A percentile compares a stretch with the other conserved stretches of the same genome.
Conservation (phyloP, 768 basidiomycete species). For the Boletellus sp. region DNA sequence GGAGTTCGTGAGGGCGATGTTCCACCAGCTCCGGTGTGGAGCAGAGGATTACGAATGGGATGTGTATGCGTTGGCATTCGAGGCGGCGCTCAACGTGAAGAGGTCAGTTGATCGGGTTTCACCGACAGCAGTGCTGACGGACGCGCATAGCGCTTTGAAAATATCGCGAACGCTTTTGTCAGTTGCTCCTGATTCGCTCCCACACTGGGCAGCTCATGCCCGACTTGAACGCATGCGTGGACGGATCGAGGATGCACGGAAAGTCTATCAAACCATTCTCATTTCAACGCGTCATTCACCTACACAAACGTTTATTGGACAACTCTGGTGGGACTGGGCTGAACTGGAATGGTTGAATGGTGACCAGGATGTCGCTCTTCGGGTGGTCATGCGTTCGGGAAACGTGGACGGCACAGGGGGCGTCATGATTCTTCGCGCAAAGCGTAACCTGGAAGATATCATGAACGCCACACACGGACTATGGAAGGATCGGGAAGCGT, state of each 20-base stretch:
- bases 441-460: constrained; percentile 58
- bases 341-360: constrained; percentile 78
- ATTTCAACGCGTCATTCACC: constrained; percentile 39
- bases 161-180: constrained; percentile 65
- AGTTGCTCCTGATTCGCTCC: constrained; percentile 49
- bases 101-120: constrained; percentile 34
- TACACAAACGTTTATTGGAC: constrained; percentile 35
- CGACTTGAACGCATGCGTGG: constrained; percentile 67
- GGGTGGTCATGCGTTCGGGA: constrained; percentile 52
- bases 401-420: constrained; percentile 51
- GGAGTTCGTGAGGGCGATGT: constrained; percentile 52
- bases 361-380: constrained; percentile 44
- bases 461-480: constrained; percentile 27
- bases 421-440: constrained; percentile 58
- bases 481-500: constrained; percentile 61
- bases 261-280: constrained; percentile 70
- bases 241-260: constrained; percentile 64
- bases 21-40: constrained; percentile 51
- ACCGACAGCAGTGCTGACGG: constrained; percentile 8
- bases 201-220: constrained; percentile 75
- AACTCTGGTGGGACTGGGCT: constrained; percentile 81
- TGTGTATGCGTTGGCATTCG: constrained; percentile 60
- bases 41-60: constrained; percentile 63
- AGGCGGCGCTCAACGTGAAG: constrained; percentile 56
- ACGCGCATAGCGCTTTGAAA: constrained; percentile 54